These are phyloP conservation scores for Betula pendula DNA, from an alignment of 306 rosid species.

Conservation along the genomic window DNA sequence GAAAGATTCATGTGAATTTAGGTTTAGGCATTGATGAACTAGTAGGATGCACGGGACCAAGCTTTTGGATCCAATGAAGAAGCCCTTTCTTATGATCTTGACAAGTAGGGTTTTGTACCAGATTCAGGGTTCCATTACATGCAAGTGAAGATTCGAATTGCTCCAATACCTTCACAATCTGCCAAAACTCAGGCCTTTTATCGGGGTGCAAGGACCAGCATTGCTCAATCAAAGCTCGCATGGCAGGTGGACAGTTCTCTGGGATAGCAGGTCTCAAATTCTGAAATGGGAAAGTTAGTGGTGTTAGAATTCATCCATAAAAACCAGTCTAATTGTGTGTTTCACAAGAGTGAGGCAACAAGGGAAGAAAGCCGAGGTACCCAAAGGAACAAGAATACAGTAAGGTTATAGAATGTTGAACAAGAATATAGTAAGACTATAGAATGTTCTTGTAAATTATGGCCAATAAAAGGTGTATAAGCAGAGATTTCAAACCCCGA, in stretches of 20 bases:
- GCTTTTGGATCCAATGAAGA: slow-evolving; percentile 88
- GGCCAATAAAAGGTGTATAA: too few relatives aligned
- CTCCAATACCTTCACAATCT: slow-evolving; percentile 83
- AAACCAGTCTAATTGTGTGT: background rate
- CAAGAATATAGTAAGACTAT: too few relatives aligned
- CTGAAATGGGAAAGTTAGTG: slow-evolving; percentile 41
- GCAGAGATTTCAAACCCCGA: too few relatives aligned
- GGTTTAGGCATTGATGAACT: slow-evolving; percentile 67
- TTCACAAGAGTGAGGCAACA: slow-evolving; percentile 1
- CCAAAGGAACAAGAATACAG: background rate
- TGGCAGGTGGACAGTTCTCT: slow-evolving; percentile 57
- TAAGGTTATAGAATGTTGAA: too few relatives aligned
- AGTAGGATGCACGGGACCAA: slow-evolving; percentile 61
- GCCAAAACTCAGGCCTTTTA: slow-evolving; percentile 91
- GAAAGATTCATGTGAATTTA: slow-evolving; percentile 59
- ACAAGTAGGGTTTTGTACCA: slow-evolving; percentile 41
- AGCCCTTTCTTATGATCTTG: slow-evolving; percentile 90
- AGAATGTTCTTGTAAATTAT: too few relatives aligned
- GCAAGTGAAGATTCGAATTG: slow-evolving; percentile 72
- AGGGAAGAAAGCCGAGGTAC: slow-evolving; percentile 13
- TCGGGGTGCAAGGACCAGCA: slow-evolving; percentile 84
- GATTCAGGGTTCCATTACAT: slow-evolving; percentile 60
- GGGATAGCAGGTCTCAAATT: slow-evolving; percentile 74
- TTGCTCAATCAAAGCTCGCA: slow-evolving; percentile 82
- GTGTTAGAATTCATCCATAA: slow-evolving; percentile 20